Evolutionary conservation across 1,284 basidiomycete genomes (phyloP), one percentile per base, ranked within the genome.

Genomic region (Leccinum pseudoinsigne): DNA sequence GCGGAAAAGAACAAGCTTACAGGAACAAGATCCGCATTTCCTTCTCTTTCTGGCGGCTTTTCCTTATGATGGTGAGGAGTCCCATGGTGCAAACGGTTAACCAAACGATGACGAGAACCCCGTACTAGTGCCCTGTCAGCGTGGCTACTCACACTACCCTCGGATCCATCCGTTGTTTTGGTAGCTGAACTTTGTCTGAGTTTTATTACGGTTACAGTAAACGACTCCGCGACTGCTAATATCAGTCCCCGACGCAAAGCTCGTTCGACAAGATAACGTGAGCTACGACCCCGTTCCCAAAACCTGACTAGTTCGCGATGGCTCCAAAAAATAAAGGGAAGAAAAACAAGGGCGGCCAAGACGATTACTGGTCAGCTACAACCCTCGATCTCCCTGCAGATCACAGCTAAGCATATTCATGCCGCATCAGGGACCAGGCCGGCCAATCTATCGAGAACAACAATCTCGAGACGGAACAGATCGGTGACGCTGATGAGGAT

Each of bases 11-110:
- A 47, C 58, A 56, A 56, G 56, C 88, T 68, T 74, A 95, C 93
- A 99, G 87, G 78, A 99, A 99, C 53, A 99, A 84, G 61, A 99
- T 86, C 47, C 97, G 87, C 89, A 98, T 96, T 75, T 99, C 96
- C 74, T 88, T 90, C 78, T 97, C 95, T 77, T 96, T 97, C 76
- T 89, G 89, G 60, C 95, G 85, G 74, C 96, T 97, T 81, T 99
- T 99, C 63, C 97, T 84, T 67, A 99, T 98, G 75, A 99, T 96
- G 5, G 97, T 97, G 59, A 99, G 87, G 51, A 99, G 85, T 1
- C 97, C 97, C 91, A 93, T 93, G 50, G 50, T 53, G 50, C 50
- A 53, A 53, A 18, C 23, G 50, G 14, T 53, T 51, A 51, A 51
- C 47, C 47, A 51, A 51, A 51, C 21, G 47, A 51, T 51, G 12